Evolutionary conservation across 257 asterid species (phyloP), one percentile per base, ranked within the genome.

Genomic region (Plantago major): DNA sequence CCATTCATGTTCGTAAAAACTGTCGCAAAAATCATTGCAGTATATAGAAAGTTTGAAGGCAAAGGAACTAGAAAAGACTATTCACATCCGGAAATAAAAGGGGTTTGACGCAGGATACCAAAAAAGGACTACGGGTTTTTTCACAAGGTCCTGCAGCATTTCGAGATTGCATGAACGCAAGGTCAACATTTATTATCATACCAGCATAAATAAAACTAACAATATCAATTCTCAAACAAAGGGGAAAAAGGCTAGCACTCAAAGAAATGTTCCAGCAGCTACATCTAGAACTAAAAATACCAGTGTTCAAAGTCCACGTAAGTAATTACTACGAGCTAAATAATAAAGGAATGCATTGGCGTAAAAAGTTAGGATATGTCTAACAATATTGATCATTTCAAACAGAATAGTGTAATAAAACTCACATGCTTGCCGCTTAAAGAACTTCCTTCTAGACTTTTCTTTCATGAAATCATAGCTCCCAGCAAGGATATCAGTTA

Each of bases 401-500:
- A 64, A 69, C 14, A 46, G 54, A 62, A 57, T 65, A 49, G 8
- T 47, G 60, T 47, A 60, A 38, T n/a, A 60, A 56, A 64, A 71
- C 96, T 74, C 76, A 93, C 99, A 55, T 69, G 85, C 72, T 52
- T 76, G 88, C 28, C 78, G 72, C 73, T 79, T 67, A 26, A 93
- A 93, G 77, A 93, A 93, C 73, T 90, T 93, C 79, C 95, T 85
- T 73, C 82, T 63, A 64, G 89, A 73, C 67, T 86, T 77, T 65
- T 72, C 88, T 76, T 79, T 87, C 18, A 72, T 65, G 80, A 89
- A 75, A 75, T 84, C 82, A 55, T 79, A 87, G 75, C 94, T 89
- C 65, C 97, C 96, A 62, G 96, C 99, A 71, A 93, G 95, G 74
- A 93, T 83, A 75, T 93, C 97, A 46, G 97, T 93, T 67, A 93